These are phyloP conservation scores for Boechera stricta DNA, from an alignment of 345 rosid species.

Conservation along the genomic window DNA sequence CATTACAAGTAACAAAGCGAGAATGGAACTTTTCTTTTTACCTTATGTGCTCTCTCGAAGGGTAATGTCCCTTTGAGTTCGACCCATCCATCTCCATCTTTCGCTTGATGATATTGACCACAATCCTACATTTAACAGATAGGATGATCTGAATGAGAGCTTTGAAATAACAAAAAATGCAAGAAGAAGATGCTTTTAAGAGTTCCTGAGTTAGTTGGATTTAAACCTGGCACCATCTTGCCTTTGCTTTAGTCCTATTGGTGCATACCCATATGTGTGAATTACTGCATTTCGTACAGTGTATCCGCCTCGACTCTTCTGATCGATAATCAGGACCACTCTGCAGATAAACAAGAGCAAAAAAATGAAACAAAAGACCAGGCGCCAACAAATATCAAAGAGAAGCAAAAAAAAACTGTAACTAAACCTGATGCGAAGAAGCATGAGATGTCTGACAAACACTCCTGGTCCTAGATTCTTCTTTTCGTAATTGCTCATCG, in stretches of 20 bases:
- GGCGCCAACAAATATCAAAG: slow-evolving; percentile 1
- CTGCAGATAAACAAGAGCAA: slow-evolving; percentile 45
- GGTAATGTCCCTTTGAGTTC: slow-evolving; percentile 92
- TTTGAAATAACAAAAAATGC: not conserved
- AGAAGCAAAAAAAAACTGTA: slow-evolving; percentile 20
- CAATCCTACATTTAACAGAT: slow-evolving; percentile 70
- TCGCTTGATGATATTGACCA: slow-evolving; percentile 94
- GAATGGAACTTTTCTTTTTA: slow-evolving; percentile 32
- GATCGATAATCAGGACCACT: slow-evolving; percentile 63
- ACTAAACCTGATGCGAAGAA: slow-evolving; percentile 66
- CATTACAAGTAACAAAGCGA: slow-evolving; percentile 1
- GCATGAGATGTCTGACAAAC: slow-evolving; percentile 60
- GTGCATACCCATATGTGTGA: slow-evolving; percentile 98
- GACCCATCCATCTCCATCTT: slow-evolving; percentile 99
- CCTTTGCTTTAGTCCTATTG: slow-evolving; percentile 77
- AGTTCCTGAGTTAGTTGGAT: slow-evolving; percentile 25
- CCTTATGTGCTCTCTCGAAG: slow-evolving; percentile 82
- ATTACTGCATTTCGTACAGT: slow-evolving; percentile 90
- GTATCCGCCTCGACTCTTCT: slow-evolving; percentile 96
- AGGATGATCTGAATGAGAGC: not conserved
- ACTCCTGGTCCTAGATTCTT: slow-evolving; percentile 73
- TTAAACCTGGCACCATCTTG: slow-evolving; percentile 98
- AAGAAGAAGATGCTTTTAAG: slow-evolving; percentile 6
- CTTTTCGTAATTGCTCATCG: slow-evolving; percentile 87
- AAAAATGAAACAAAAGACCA: not conserved